These are phyloP conservation scores for Crithidia fasciculata DNA, from an alignment of 208 protist genomes.

Conservation along the genomic window DNA sequence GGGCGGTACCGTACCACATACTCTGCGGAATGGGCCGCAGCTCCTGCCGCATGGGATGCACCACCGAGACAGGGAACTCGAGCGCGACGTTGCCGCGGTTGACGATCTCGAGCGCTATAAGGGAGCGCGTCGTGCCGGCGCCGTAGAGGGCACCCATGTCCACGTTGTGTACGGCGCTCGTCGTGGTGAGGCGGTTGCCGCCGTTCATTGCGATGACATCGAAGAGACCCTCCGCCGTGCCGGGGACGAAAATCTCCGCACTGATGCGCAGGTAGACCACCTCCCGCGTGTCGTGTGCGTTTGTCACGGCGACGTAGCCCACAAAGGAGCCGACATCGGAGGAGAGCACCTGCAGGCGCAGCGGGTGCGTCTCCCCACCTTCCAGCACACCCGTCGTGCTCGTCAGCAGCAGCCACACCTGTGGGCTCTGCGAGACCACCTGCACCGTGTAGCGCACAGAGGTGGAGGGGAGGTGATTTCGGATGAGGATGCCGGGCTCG, in stretches of 20 bases:
- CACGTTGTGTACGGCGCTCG: conserved; percentile 45
- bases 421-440: conserved; percentile 81
- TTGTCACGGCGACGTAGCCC: conserved; percentile 78
- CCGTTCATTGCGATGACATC: conserved; percentile 73
- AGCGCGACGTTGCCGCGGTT: conserved; percentile 75
- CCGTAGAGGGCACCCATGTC: conserved; percentile 82
- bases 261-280: conserved; percentile 78
- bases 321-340: conserved; percentile 84
- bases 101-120: conserved; percentile 78
- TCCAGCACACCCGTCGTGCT: conserved; percentile 49
- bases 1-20: conserved; percentile 22
- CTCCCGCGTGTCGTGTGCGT: conserved; percentile 58
- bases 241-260: conserved; percentile 77
- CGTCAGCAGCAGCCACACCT: conserved; percentile 78
- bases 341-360: conserved; percentile 75
- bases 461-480: conserved; percentile 57
- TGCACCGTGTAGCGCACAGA: conserved; percentile 70
- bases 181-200: conserved; percentile 44
- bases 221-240: conserved; percentile 76
- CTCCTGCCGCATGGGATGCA: conserved; percentile 83
- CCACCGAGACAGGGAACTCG: conserved; percentile 88
- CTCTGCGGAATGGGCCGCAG: conserved; percentile 49
- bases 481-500: conserved; percentile 68
- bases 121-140: conserved; percentile 48
- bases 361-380: conserved; percentile 66